phyloP scores from a whole-genome alignment of 768 basidiomycete genomes.

The Mrakia gelida region DNA sequence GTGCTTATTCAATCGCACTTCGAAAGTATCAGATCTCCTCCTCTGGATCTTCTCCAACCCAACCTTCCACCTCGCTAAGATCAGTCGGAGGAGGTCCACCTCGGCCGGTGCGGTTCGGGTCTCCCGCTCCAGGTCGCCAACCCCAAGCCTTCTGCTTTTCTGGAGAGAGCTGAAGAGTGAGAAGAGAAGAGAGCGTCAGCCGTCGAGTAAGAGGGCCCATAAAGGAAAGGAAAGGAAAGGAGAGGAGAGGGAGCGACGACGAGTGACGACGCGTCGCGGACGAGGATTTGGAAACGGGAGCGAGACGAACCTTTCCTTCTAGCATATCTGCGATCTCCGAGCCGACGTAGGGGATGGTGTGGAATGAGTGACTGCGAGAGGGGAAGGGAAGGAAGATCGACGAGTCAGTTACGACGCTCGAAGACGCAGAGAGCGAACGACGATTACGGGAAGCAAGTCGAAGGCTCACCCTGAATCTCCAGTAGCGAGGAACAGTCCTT shows the following conservation, averaged over 20 bases:
- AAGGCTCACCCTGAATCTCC: conserved; percentile 35
- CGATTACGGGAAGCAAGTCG: too few species aligned
- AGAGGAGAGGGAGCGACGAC: background rate
- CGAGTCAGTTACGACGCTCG: background rate
- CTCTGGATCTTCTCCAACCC: conserved; percentile 17
- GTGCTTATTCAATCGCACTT: too few species aligned
- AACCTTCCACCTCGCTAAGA: conserved; percentile 4
- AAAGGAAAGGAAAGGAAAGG: background rate
- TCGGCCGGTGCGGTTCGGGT: conserved; percentile 27
- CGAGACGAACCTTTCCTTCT: conserved; percentile 37
- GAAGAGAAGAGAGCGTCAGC: background rate
- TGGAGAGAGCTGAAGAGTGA: conserved; percentile 1
- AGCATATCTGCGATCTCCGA: conserved; percentile 39
- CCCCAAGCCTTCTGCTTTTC: conserved; percentile 30
- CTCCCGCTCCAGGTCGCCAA: conserved; percentile 28
- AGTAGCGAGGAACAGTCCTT: conserved; percentile 39
- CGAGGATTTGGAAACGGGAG: too few species aligned
- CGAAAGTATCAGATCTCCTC: too few species aligned
- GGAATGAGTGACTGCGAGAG: conserved; percentile 39
- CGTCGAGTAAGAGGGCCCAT: too few species aligned
- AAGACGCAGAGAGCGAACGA: background rate
- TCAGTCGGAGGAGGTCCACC: conserved; percentile 26
- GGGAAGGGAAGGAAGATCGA: background rate
- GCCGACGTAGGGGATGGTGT: conserved; percentile 40
- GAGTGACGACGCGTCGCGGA: background rate